Conservation (phyloP, 495 filamentous ascomycete species). For the Hyaloscypha finlandica region DNA sequence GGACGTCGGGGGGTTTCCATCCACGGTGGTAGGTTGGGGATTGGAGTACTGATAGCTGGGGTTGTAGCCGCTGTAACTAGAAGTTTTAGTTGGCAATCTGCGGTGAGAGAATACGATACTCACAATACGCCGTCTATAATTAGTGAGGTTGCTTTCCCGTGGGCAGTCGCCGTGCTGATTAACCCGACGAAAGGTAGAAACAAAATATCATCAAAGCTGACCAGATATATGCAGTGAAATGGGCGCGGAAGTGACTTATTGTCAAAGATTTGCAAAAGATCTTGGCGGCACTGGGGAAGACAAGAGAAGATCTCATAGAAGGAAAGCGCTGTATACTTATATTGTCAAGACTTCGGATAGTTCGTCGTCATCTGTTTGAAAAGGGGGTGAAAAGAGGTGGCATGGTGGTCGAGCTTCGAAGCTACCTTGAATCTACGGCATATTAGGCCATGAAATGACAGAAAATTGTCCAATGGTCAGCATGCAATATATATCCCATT, state of each 20-base stretch:
- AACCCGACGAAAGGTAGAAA: constrained; percentile 25
- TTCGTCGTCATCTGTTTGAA: constrained; percentile 6
- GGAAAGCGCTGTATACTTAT: constrained; percentile 15
- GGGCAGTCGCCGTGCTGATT: constrained; percentile 50
- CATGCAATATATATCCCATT: background rate
- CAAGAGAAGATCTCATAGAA: background rate
- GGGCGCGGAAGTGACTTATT: background rate
- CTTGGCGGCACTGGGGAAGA: background rate
- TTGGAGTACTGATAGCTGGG: constrained; percentile 40
- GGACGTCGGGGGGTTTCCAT: constrained; percentile 52
- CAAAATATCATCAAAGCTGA: constrained; percentile 14
- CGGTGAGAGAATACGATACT: background rate
- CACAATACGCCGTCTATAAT: constrained; percentile 59
- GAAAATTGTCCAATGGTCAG: background rate
- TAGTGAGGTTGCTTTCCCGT: constrained; percentile 62
- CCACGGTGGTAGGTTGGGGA: constrained; percentile 52
- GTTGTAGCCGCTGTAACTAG: constrained; percentile 37
- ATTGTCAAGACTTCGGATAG: constrained; percentile 4
- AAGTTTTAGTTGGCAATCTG: background rate
- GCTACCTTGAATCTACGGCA: background rate
- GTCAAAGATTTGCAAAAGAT: background rate
- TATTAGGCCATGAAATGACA: background rate
- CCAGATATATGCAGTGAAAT: constrained; percentile 1
- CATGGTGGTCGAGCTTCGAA: background rate
- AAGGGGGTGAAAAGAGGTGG: background rate